These are phyloP conservation scores for Rauvolfia tetraphylla DNA, from an alignment of 257 asterid species.

Conservation along the genomic window DNA sequence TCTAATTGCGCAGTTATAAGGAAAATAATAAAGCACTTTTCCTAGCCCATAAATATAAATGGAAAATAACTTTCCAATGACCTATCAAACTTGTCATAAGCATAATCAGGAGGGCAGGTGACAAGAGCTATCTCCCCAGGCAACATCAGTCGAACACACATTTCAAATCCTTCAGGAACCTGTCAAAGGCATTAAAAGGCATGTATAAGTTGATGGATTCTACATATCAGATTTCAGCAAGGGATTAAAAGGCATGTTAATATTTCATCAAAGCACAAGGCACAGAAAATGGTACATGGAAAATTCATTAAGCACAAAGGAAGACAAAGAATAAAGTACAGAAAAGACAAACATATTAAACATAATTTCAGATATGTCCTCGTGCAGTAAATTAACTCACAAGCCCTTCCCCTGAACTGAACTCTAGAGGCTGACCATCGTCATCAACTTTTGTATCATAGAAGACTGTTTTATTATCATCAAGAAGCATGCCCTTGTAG, in stretches of 20 bases:
- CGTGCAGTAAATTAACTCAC: slow-evolving; percentile 47
- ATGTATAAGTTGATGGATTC: slow-evolving; percentile 2
- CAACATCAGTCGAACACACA: slow-evolving; percentile 92
- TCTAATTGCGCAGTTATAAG: neutral
- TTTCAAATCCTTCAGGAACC: slow-evolving; percentile 99
- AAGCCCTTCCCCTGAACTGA: slow-evolving; percentile 99
- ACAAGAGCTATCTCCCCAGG: slow-evolving; percentile 91
- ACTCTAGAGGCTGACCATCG: slow-evolving; percentile 75
- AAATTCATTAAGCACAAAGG: neutral
- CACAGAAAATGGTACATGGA: neutral
- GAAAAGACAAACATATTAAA: slow-evolving; percentile 4
- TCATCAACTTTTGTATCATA: slow-evolving; percentile 75
- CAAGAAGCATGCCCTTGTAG: slow-evolving; percentile 85
- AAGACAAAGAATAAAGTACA: neutral
- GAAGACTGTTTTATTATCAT: slow-evolving; percentile 73
- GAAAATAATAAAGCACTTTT: neutral
- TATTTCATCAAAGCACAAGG: neutral
- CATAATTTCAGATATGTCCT: slow-evolving; percentile 4
- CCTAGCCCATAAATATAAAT: neutral
- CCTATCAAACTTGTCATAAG: slow-evolving; percentile 96
- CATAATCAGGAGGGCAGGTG: slow-evolving; percentile 96
- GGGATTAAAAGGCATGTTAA: neutral
- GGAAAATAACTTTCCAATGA: slow-evolving; percentile 14
- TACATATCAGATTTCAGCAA: neutral
- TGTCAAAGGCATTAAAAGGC: slow-evolving; percentile 34